Conservation (phyloP, 768 basidiomycete genomes). For the Multifurca ochricompacta region DNA sequence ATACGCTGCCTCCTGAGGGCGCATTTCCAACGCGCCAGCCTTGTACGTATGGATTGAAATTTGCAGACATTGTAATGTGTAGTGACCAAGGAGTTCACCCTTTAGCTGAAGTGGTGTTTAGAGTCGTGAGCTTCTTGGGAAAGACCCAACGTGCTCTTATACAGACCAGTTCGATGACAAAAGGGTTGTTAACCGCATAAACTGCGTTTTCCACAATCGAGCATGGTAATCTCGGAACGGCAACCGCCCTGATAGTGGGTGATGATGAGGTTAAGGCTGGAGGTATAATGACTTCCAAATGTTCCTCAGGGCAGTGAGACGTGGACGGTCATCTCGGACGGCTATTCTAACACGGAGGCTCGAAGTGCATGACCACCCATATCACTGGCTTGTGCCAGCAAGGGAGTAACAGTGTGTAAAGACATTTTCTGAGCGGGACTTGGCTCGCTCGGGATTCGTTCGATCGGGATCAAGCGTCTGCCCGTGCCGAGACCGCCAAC, state of each 20-base stretch:
- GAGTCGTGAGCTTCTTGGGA: neutral
- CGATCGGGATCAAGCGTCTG: neutral
- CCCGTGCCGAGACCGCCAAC: neutral
- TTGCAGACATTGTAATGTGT: conserved; percentile 8
- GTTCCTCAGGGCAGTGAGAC: neutral
- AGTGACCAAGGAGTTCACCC: neutral
- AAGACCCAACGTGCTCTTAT: neutral
- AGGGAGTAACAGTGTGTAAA: too few species aligned
- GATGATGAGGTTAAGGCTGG: too few species aligned
- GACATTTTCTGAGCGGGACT: too few species aligned
- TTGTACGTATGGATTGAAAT: conserved; percentile 21
- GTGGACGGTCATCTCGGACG: neutral
- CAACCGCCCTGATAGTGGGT: too few species aligned
- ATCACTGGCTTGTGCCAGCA: neutral
- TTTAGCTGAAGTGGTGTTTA: neutral
- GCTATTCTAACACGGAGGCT: too few species aligned
- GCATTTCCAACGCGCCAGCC: conserved; percentile 15
- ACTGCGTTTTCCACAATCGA: too few species aligned
- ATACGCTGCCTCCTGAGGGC: neutral
- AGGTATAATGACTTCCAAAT: neutral
- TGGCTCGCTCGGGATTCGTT: neutral
- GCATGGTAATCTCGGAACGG: too few species aligned
- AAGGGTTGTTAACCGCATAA: neutral
- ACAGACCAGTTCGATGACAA: neutral
- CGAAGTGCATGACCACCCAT: neutral